Percentiles rank a stretch among this genome's conserved stretches.
These are phyloP conservation scores for Rhodotorula sp. DNA, from an alignment of 1,284 basidiomycete species.

Conservation along the genomic window DNA sequence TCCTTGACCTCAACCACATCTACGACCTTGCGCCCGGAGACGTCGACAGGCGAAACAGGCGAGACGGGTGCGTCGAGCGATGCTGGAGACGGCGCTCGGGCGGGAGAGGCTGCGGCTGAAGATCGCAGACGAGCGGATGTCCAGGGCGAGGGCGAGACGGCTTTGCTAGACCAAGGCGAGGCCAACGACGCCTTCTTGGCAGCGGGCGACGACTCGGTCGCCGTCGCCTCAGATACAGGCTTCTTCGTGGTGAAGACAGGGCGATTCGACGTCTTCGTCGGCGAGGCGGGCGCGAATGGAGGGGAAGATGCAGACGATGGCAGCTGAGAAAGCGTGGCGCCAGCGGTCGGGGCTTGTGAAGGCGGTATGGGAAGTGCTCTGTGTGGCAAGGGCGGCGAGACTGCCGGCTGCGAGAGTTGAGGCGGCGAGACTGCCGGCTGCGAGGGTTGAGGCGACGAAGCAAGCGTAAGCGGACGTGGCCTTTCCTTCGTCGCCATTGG, in stretches of 20 bases:
- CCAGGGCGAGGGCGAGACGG: not conserved
- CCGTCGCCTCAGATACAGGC: not conserved
- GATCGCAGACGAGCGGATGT: not conserved
- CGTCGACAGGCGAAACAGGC: not conserved
- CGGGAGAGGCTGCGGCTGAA: not conserved
- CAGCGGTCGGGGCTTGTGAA: not conserved
- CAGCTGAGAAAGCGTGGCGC: not conserved
- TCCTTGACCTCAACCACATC: constrained; percentile 21
- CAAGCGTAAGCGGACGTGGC: too few species aligned
- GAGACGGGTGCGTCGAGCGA: not conserved
- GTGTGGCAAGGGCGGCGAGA: not conserved
- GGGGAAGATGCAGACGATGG: not conserved
- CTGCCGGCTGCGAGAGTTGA: not conserved
- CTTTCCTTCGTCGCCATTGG: too few species aligned
- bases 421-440: not conserved
- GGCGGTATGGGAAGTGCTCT: not conserved
- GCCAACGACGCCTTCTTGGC: not conserved
- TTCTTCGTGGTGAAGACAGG: not conserved
- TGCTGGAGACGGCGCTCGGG: too few species aligned
- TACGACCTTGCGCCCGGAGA: constrained; percentile 30
- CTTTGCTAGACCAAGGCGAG: not conserved
- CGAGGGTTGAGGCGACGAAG: not conserved
- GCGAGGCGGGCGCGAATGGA: not conserved
- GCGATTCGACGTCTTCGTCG: not conserved
- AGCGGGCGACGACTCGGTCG: not conserved